These are phyloP conservation scores for Tarenaya hassleriana DNA, from an alignment of 345 rosid species.

Conservation along the genomic window DNA sequence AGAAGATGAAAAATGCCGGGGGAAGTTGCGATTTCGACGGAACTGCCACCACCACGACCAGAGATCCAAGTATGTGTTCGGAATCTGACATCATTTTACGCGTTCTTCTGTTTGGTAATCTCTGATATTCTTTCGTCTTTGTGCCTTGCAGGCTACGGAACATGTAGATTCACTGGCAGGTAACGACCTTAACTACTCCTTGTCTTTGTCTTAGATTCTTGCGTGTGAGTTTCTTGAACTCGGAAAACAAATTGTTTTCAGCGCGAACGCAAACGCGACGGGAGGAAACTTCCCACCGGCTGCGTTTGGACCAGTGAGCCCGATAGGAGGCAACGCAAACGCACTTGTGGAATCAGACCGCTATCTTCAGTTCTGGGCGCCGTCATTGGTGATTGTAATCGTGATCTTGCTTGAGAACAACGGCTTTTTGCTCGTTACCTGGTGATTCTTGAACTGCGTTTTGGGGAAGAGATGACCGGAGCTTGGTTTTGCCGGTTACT, in stretches of 20 bases:
- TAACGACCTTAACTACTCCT: slow-evolving; percentile 25
- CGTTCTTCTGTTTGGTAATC: too few relatives aligned
- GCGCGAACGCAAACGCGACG: slow-evolving; percentile 38
- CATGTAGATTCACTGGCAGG: slow-evolving; percentile 80
- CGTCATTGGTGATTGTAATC: slow-evolving; percentile 29
- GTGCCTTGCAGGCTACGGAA: slow-evolving; percentile 54
- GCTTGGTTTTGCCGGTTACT: slow-evolving; percentile 9
- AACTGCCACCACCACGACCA: slow-evolving; percentile 50
- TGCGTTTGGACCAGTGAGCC: slow-evolving; percentile 64
- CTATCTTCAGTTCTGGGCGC: slow-evolving; percentile 27
- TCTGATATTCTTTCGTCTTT: background rate
- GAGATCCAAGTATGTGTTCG: slow-evolving; percentile 74
- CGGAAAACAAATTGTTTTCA: slow-evolving; percentile 20
- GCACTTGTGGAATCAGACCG: slow-evolving; percentile 25
- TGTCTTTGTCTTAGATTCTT: background rate
- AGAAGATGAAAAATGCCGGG: slow-evolving; percentile 62
- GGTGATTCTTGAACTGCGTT: slow-evolving; percentile 3
- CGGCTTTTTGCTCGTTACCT: slow-evolving; percentile 20
- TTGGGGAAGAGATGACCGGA: slow-evolving; percentile 14
- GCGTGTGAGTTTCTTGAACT: background rate
- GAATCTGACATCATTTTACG: too few relatives aligned
- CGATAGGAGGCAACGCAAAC: slow-evolving; percentile 37
- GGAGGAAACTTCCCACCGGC: slow-evolving; percentile 37
- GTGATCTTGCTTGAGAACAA: slow-evolving; percentile 20
- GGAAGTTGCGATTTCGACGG: slow-evolving; percentile 91